A percentile compares a stretch with the other conserved stretches of the same genome.
phyloP scores from a whole-genome alignment of 2,329 filamentous ascomycete genomes.

The Sclerotinia subarctica region DNA sequence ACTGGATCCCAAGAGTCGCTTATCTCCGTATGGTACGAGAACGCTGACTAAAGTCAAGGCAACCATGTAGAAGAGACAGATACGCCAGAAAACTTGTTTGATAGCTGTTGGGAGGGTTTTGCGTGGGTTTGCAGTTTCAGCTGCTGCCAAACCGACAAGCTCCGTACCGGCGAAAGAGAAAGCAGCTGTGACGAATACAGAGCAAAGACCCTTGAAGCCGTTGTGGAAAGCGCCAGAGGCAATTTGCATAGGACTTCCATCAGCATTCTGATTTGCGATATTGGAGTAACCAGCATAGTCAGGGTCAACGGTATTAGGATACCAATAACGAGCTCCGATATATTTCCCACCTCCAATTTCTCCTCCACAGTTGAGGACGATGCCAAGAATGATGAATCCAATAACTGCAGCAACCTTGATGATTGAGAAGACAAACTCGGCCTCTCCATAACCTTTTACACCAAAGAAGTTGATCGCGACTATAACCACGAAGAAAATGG shows the following conservation, averaged over 20 bases:
- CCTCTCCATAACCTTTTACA: constrained; percentile 83
- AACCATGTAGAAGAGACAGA: constrained; percentile 51
- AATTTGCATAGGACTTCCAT: constrained; percentile 23
- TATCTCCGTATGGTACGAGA: constrained; percentile 46
- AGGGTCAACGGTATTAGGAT: constrained; percentile 44
- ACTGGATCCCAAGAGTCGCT: constrained; percentile 39
- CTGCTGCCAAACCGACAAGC: constrained; percentile 51
- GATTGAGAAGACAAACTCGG: constrained; percentile 81
- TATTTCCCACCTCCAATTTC: constrained; percentile 50
- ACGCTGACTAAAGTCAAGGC: constrained; percentile 51
- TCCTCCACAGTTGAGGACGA: constrained; percentile 57
- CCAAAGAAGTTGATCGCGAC: constrained; percentile 82
- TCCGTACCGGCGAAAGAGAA: constrained; percentile 53
- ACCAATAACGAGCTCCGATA: constrained; percentile 60
- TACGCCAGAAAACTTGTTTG: constrained; percentile 55
- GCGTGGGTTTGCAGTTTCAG: constrained; percentile 49
- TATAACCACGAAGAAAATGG: constrained; percentile 74
- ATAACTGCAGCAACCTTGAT: constrained; percentile 70
- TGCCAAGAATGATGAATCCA: constrained; percentile 63
- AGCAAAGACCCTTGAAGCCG: constrained; percentile 50
- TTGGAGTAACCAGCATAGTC: constrained; percentile 43
- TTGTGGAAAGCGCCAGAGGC: constrained; percentile 43
- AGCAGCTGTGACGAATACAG: constrained; percentile 51
- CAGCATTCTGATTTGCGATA: constrained; percentile 14
- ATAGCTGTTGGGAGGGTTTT: constrained; percentile 49